These are phyloP conservation scores for Quercus variabilis DNA, from an alignment of 306 rosid species.

Conservation along the genomic window DNA sequence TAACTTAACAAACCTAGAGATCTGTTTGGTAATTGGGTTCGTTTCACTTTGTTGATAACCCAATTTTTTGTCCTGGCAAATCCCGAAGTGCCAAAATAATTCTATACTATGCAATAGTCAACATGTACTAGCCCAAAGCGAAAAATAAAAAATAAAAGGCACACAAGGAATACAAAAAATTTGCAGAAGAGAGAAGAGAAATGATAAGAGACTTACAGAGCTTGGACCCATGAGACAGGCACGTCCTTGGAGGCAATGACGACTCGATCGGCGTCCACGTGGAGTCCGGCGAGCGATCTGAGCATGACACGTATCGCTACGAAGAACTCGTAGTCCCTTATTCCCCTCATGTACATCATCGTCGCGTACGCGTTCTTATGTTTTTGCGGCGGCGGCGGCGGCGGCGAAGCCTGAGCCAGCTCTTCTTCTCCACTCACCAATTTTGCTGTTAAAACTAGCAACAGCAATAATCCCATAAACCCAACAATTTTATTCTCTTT, in stretches of 20 bases:
- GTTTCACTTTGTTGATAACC: no score
- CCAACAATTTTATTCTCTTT: constrained; percentile 8
- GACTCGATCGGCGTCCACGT: constrained; percentile 75
- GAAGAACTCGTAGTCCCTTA: constrained; percentile 87
- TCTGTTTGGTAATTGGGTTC: no score
- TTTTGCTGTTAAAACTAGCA: not conserved
- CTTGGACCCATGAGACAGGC: constrained; percentile 66
- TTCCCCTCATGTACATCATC: constrained; percentile 93
- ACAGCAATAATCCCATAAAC: not conserved
- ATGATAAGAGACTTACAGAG: constrained; percentile 50
- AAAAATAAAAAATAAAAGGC: no score
- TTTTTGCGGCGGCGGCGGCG: no score
- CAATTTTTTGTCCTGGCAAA: no score
- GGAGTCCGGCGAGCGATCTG: constrained; percentile 53
- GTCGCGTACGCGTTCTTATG: constrained; percentile 76
- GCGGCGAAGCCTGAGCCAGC: not conserved
- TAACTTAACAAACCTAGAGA: no score
- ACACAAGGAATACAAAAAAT: not conserved
- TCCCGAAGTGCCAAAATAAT: no score
- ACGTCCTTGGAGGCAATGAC: constrained; percentile 89
- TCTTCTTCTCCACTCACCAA: not conserved
- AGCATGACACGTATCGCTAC: constrained; percentile 71
- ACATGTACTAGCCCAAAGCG: no score
- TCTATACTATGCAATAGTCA: no score
- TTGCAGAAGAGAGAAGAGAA: not conserved